Conservation (phyloP, 140 eudicot species). For the Cichorium intybus region DNA sequence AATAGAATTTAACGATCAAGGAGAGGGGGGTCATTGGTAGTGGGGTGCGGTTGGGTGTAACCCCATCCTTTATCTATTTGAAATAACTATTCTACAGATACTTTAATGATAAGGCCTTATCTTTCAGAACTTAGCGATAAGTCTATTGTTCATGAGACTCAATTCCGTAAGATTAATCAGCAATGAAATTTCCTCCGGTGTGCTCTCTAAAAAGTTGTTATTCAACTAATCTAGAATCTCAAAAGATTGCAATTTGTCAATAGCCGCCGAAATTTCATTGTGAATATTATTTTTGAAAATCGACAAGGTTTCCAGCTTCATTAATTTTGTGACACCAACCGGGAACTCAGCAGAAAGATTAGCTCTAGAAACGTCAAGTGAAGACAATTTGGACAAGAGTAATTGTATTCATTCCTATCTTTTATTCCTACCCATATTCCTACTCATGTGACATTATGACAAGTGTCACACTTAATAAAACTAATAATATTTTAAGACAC, state of each 20-base stretch:
- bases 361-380: constrained; percentile 60
- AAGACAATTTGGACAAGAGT: constrained; percentile 49
- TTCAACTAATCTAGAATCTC: constrained; percentile 66
- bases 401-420: too few relatives aligned
- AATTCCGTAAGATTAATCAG: constrained; percentile 41
- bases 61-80: too few relatives aligned
- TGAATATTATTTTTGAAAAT: constrained; percentile 56
- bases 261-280: constrained; percentile 58
- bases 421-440: too few relatives aligned
- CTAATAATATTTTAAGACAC: too few relatives aligned
- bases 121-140: too few relatives aligned
- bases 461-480: too few relatives aligned
- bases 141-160: constrained; percentile 57
- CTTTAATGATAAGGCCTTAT: too few relatives aligned
- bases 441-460: too few relatives aligned
- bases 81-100: too few relatives aligned
- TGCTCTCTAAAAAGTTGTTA: constrained; percentile 62
- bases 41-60: too few relatives aligned
- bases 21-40: too few relatives aligned
- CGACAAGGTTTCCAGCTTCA: constrained; percentile 45
- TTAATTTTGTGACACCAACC: constrained; percentile 44
- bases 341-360: constrained; percentile 69
- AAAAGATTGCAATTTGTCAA: constrained; percentile 36
- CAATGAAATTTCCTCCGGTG: constrained; percentile 54
- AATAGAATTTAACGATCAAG: too few relatives aligned